These are phyloP conservation scores for Pseudopyrenochaeta lycopersici DNA, from an alignment of 2,329 filamentous ascomycete genomes.

Conservation along the genomic window DNA sequence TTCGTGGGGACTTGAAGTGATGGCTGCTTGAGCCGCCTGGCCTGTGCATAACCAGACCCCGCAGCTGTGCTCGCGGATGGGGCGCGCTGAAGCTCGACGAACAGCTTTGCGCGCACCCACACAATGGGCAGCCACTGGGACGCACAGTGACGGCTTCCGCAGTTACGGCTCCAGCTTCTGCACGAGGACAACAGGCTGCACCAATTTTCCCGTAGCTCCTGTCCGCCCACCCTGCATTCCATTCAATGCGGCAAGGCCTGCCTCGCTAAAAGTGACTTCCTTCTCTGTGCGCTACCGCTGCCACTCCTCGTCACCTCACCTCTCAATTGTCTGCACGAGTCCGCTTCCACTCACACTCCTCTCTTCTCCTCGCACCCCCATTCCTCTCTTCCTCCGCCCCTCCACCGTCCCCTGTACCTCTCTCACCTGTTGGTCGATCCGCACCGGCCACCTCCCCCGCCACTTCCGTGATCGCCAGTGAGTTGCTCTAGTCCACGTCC, in stretches of 20 bases:
- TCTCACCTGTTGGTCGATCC: conserved; percentile 28
- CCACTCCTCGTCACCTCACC: conserved; percentile 33
- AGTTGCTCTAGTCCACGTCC: conserved; percentile 29
- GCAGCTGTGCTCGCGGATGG: conserved; percentile 17
- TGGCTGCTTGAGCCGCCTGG: conserved; percentile 11
- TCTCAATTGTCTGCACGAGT: conserved; percentile 20
- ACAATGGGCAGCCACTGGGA: conserved; percentile 6
- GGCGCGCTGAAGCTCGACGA: conserved; percentile 18
- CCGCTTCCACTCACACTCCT: conserved; percentile 23
- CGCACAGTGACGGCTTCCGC: conserved; percentile 20
- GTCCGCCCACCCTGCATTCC: conserved; percentile 20
- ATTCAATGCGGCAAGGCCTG: conserved; percentile 37
- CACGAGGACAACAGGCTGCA: conserved; percentile 14
- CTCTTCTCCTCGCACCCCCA: conserved; percentile 29
- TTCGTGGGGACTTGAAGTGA: conserved; percentile 5
- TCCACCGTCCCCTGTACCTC: conserved; percentile 21
- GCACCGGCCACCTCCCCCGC: conserved; percentile 47
- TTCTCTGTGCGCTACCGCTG: conserved; percentile 26
- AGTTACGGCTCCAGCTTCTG: conserved; percentile 14
- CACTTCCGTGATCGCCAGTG: conserved; percentile 43
- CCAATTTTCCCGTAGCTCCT: conserved; percentile 13
- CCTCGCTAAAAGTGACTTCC: conserved; percentile 45
- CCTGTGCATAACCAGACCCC: conserved; percentile 28
- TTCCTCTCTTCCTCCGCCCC: conserved; percentile 27
- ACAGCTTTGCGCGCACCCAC: conserved; percentile 12